Evolutionary conservation across 352 stramenopile species (phyloP), one percentile per base, ranked within the genome.

Genomic region (Globisporangium sylvaticum): DNA sequence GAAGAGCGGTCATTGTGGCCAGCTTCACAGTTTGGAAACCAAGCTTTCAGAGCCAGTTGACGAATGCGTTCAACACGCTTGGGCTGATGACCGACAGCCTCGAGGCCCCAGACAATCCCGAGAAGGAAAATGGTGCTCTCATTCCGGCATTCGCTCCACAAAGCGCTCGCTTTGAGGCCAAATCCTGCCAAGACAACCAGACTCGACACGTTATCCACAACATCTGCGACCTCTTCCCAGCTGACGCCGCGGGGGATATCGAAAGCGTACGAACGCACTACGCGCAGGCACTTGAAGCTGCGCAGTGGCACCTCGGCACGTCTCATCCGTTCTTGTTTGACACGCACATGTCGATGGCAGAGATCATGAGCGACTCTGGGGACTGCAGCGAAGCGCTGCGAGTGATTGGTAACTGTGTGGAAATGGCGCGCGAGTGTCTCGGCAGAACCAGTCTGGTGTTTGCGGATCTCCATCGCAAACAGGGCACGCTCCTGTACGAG

Each of bases 371-470:
- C 2, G 58, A 72, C 1, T 39, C 65, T 18, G 62, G 70, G 4
- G 69, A 86, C 14, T 32, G 55, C 0, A 65, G 74, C 15, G 70
- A 74, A 69, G 74, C 76, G 0, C 46, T 78, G n/a, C 39, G 69
- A 20, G 61, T 66, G 18, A 37, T 80, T 1, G 61, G 70, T 20
- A 66, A 24, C 29, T 84, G 75, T 46, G 64, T 77, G 2, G 50
- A 46, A 9, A 65, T 82, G 2, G 72, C 72, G 8, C 78, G 79
- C 8, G 72, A 86, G 50, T 76, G 71, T 15, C 87, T 80, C 55
- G 82, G 84, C 1, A 77, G 74, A 15, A 67, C 42, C 3, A 90
- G 78, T 31, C n/a, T 86, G 18, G 55, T 73, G 1, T 92, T 85
- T 20, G 81, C 81, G 1, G 74, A 89, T 15, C 66, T 85, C 1